These are phyloP conservation scores for Fennellomyces sp. DNA, from an alignment of 371 early-diverging fungal genomes.

Conservation along the genomic window DNA sequence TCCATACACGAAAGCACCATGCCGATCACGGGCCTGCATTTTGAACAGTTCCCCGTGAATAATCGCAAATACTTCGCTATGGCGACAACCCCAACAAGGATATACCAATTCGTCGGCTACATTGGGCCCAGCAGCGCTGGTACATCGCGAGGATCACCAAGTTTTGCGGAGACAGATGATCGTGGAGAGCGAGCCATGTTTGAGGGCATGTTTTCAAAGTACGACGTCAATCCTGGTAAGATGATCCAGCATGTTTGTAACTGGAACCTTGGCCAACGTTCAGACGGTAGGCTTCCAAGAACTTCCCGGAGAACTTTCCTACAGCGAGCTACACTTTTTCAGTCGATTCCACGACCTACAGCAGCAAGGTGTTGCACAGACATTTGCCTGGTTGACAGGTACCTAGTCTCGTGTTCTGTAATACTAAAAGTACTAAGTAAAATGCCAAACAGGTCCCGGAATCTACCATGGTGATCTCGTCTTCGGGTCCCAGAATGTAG, in stretches of 20 bases:
- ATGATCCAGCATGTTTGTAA: not conserved
- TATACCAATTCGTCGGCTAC: constrained; percentile 86
- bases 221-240: constrained; percentile 61
- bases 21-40: constrained; percentile 80
- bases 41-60: constrained; percentile 76
- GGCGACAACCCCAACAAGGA: constrained; percentile 76
- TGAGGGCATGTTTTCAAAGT: constrained; percentile 62
- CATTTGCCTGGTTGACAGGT: constrained; percentile 82
- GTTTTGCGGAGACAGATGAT: constrained; percentile 26
- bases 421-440: no score
- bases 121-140: constrained; percentile 29
- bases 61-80: constrained; percentile 76
- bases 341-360: constrained; percentile 68
- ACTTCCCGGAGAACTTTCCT: constrained; percentile 65
- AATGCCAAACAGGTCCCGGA: constrained; percentile 81
- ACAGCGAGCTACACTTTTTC: constrained; percentile 69
- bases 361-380: constrained; percentile 66
- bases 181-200: constrained; percentile 57
- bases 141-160: constrained; percentile 21
- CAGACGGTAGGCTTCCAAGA: constrained; percentile 79
- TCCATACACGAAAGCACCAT: constrained; percentile 59
- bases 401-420: no score
- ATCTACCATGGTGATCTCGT: constrained; percentile 83
- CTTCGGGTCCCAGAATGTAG: constrained; percentile 73
- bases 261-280: not conserved